phyloP scores from a whole-genome alignment of 495 filamentous ascomycete genomes.

The Aspergillus bertholletiae region DNA sequence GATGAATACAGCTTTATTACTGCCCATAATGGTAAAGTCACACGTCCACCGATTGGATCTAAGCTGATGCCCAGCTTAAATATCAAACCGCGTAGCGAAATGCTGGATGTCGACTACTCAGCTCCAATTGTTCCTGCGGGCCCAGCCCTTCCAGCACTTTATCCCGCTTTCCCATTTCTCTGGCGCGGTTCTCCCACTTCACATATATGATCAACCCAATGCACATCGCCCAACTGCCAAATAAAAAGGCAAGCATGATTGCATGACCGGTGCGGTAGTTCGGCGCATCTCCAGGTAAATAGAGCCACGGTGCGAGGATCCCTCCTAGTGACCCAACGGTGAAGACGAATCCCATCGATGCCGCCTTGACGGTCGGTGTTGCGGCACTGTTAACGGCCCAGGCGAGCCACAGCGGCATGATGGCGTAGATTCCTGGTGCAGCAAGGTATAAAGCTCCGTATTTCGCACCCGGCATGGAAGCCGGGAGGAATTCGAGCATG shows the following conservation, averaged over 20 bases:
- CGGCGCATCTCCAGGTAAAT: slow-evolving; percentile 5
- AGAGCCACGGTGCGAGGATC: slow-evolving; percentile 8
- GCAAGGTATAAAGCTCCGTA: slow-evolving; percentile 9
- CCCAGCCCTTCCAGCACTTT: neutral
- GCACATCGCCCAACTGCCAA: neutral
- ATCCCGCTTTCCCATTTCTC: neutral
- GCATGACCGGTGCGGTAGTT: slow-evolving; percentile 3
- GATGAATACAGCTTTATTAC: too few species aligned
- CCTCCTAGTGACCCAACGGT: slow-evolving; percentile 1
- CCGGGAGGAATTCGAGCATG: slow-evolving; percentile 6
- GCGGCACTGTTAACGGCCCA: slow-evolving; percentile 10
- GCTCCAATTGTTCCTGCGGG: neutral
- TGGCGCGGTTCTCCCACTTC: neutral
- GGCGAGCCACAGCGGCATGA: slow-evolving; percentile 2
- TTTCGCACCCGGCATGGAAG: slow-evolving; percentile 2
- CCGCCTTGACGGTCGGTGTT: slow-evolving; percentile 5
- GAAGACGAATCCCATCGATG: slow-evolving; percentile 1
- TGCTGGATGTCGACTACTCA: slow-evolving; percentile 4
- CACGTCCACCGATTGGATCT: too few species aligned
- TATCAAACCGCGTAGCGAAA: slow-evolving; percentile 3
- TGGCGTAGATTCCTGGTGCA: slow-evolving; percentile 4
- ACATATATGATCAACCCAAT: neutral
- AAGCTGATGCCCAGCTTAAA: neutral
- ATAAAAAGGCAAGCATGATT: slow-evolving; percentile 7
- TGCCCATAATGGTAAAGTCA: too few species aligned